Evolutionary conservation across 2,329 filamentous ascomycete species (phyloP), one percentile per base, ranked within the genome.

Genomic region (Aspergillus tubingensis): DNA sequence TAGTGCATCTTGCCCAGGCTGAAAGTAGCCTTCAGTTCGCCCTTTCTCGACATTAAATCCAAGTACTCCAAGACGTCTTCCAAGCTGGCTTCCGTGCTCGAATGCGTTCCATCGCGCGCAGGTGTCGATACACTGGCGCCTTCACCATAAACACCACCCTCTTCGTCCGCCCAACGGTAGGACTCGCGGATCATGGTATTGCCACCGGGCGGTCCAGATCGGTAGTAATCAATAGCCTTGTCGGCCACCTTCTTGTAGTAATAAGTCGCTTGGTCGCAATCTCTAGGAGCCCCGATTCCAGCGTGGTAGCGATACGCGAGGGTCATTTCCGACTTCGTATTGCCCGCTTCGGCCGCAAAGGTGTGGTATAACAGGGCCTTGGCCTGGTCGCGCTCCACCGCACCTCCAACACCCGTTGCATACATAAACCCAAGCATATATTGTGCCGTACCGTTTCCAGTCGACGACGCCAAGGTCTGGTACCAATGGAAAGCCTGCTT

Each of bases 351-450:
- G 0, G 95, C 95, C 0, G 95, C 94, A 73, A 98, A 95, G 0
- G 91, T 96, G 75, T 99, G 94, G 76, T 97, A 98, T 43, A 98
- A 81, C 69, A 98, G 82, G 3, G 95, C 92, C 76, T 92, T 93
- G 10, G 93, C 93, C 77, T 98, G 95, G 70, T 99, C 91, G 47
- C 86, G 85, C 72, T 91, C 86, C 5, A 96, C 91, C 1, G 88
- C 88, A 32, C 87, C 87, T 15, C 91, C 93, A 60, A 99, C 83
- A 0, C 95, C 95, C 0, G 95, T 99, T 38, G 93, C 93, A 77
- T 99, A 94, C 85, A 96, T 95, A 68, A 99, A 87, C 0, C 91
- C 95, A 50, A 98, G 75, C 94, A 99, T 97, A 77, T 96, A 90
- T 75, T 98, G 92, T 1, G 95, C 95, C 11, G 94, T 96, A 65